Evolutionary conservation across 805 yeast genomes (phyloP), one percentile per base, ranked within the genome.

Genomic region (Phaffomyces antillensis): DNA sequence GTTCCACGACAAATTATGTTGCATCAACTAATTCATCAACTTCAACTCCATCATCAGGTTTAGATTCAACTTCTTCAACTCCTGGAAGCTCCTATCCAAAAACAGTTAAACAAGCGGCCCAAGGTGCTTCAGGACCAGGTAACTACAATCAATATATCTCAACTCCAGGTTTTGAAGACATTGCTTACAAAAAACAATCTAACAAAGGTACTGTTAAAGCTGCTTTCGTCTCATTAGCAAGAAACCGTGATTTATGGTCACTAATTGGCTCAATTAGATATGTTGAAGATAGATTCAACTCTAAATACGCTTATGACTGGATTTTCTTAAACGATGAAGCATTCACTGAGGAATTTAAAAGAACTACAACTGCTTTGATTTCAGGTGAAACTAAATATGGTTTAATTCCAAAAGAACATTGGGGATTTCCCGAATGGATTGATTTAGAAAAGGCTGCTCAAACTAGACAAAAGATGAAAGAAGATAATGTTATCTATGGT

Each of bases 281-380:
- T 48, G 75, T 81, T 42, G 86, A 86, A 57, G 81, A 76, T 56
- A 67, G 91, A 40, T 86, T 83, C 68, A 86, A 86, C 62, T 32
- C 57, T 36, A 66, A 70, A 43, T 81, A 62, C 58, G 74, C 79
- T 52, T 85, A 86, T 57, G 93, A 86, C 61, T 86, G 89, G 87
- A 81, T 84, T 3, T 86, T 86, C 54, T 62, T 86, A 40, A 86
- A 86, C 60, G 89, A 86, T 56, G 75, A 69, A 49, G 77, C 75
- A 3, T 86, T 86, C 60, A 59, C 72, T 37, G 72, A 69, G 4
- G 76, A 75, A 50, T 86, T 86, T 61, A 72, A 67, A 45, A 58
- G 63, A 25, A 61, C 67, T 24, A 73, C 83, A 2, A 49, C 70
- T 12, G 71, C 71, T 18, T 55, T 71, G 13, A 75, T 81, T n/a